phyloP scores from a whole-genome alignment of 768 basidiomycete species.

The Calocybe gangraenosa region DNA sequence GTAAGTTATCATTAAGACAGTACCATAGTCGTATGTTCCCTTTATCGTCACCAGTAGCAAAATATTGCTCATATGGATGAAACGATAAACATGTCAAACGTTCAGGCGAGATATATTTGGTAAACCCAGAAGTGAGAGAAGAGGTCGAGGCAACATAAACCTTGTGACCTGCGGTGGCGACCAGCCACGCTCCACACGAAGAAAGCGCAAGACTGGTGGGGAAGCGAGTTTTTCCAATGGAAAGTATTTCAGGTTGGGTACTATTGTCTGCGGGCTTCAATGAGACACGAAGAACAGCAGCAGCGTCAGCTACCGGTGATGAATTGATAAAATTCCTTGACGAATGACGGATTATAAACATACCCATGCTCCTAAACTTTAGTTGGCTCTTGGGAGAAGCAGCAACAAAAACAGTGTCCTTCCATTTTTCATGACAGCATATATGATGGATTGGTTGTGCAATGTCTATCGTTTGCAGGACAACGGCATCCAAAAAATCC shows the following conservation, averaged over 20 bases:
- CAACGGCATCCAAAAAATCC: slow-evolving; percentile 85
- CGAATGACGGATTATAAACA: slow-evolving; percentile 4
- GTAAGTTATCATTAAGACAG: slow-evolving; percentile 65
- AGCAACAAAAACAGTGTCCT: slow-evolving; percentile 68
- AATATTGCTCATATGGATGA: slow-evolving; percentile 88
- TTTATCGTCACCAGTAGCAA: slow-evolving; percentile 88
- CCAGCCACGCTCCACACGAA: slow-evolving; percentile 72
- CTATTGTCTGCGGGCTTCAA: slow-evolving; percentile 44
- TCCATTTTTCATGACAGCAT: slow-evolving; percentile 66
- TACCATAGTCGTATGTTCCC: slow-evolving; percentile 92
- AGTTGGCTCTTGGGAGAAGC: slow-evolving; percentile 49
- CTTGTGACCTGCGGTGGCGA: slow-evolving; percentile 71
- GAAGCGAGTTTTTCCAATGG: slow-evolving; percentile 64
- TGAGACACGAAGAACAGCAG: slow-evolving; percentile 59
- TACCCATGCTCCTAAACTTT: slow-evolving; percentile 29
- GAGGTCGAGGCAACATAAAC: slow-evolving; percentile 67
- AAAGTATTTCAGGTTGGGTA: slow-evolving; percentile 43
- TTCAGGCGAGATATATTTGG: slow-evolving; percentile 81
- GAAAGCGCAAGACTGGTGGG: slow-evolving; percentile 69
- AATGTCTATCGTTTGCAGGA: slow-evolving; percentile 72
- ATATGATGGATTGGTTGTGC: slow-evolving; percentile 67
- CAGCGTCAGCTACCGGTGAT: slow-evolving; percentile 43
- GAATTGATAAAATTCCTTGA: not conserved
- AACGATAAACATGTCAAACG: slow-evolving; percentile 79
- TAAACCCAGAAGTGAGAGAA: slow-evolving; percentile 61